Conservation (phyloP, 2,329 filamentous ascomycete genomes). For the Trichoderma asperellum region DNA sequence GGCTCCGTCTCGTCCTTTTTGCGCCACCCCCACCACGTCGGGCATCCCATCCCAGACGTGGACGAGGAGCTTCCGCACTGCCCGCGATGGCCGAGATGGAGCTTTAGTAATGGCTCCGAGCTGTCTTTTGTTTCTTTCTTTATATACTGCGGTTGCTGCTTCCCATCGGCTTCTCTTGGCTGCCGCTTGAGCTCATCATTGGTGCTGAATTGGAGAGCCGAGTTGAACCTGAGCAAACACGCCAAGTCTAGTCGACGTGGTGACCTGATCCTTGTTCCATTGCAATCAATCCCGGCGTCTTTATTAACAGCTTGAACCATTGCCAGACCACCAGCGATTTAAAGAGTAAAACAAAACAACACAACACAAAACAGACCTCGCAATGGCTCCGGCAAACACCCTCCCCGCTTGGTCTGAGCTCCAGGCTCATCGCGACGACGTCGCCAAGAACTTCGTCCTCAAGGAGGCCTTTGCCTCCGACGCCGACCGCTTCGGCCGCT, state of each 20-base stretch:
- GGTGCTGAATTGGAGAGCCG: neutral
- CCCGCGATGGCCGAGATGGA: slow-evolving; percentile 14
- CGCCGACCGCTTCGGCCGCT: slow-evolving; percentile 84
- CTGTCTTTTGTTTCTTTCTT: neutral
- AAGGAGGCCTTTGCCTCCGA: slow-evolving; percentile 93
- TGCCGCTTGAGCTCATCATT: neutral
- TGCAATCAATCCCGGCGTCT: neutral
- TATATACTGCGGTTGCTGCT: neutral
- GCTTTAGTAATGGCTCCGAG: neutral
- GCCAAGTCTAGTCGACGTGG: neutral
- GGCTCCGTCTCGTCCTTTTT: neutral
- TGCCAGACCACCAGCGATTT: neutral
- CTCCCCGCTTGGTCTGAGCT: slow-evolving; percentile 88
- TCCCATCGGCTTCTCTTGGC: neutral
- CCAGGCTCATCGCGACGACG: slow-evolving; percentile 82
- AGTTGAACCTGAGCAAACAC: neutral
- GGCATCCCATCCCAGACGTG: neutral
- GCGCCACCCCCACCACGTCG: slow-evolving; percentile 21
- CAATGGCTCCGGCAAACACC: slow-evolving; percentile 81
- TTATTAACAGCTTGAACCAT: neutral
- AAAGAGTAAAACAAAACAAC: neutral
- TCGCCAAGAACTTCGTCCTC: slow-evolving; percentile 87
- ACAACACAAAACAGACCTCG: neutral
- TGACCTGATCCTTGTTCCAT: neutral
- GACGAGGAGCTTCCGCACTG: neutral